Percentiles rank a stretch among this genome's conserved stretches.
Evolutionary conservation across 352 stramenopile genomes (phyloP).

Genomic region (Phytophthora pluvialis): DNA sequence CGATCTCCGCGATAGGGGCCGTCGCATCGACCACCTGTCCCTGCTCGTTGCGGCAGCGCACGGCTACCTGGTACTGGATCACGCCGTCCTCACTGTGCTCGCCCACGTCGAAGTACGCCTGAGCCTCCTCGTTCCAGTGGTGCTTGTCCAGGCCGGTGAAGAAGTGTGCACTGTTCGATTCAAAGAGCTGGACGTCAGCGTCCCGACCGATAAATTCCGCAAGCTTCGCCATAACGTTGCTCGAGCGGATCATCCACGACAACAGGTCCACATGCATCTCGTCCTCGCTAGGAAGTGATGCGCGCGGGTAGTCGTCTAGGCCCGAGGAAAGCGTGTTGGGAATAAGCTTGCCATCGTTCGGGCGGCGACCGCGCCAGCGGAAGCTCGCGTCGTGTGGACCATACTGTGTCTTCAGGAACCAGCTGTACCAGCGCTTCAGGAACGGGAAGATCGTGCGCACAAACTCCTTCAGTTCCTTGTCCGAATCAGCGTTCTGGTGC

Average conservation of each 20-base stretch:
- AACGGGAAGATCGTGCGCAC: constrained; percentile 70
- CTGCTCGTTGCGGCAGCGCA: constrained; percentile 69
- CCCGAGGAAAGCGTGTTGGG: constrained; percentile 93
- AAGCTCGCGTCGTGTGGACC: constrained; percentile 58
- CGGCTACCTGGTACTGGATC: constrained; percentile 69
- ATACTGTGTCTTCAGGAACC: constrained; percentile 71
- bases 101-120: constrained; percentile 85
- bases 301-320: constrained; percentile 93
- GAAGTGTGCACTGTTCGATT: constrained; percentile 46
- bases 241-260: constrained; percentile 89
- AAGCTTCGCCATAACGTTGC: constrained; percentile 58
- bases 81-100: constrained; percentile 77
- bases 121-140: constrained; percentile 73
- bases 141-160: constrained; percentile 53
- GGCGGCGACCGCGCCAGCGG: constrained; percentile 81
- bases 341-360: constrained; percentile 81
- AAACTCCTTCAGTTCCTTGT: constrained; percentile 42
- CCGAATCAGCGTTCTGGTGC: constrained; percentile 26
- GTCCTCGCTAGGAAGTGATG: constrained; percentile 65
- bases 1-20: constrained; percentile 40
- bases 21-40: constrained; percentile 54
- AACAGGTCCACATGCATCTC: constrained; percentile 93
- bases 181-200: constrained; percentile 35
- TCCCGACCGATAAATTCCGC: constrained; percentile 45
- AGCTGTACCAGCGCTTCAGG: constrained; percentile 78